Conservation (phyloP, 2,329 filamentous ascomycete species). For the Boeremia lycopersici region DNA sequence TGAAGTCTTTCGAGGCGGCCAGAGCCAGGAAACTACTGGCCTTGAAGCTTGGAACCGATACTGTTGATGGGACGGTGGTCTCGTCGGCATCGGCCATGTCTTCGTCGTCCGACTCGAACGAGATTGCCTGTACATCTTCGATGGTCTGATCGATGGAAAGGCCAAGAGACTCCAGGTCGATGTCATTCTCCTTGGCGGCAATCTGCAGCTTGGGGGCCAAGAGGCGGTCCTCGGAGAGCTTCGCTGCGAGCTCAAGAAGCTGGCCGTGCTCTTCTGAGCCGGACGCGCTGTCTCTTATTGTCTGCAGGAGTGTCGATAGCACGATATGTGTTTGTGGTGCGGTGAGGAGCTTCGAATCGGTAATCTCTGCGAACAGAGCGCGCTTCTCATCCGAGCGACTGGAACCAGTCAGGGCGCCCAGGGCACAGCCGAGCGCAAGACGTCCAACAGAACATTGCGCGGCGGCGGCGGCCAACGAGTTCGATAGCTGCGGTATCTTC, state of each 20-base stretch:
- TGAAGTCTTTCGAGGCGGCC: conserved; percentile 30
- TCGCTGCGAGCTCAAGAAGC: conserved; percentile 39
- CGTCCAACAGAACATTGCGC: conserved; percentile 72
- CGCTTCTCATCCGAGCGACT: conserved; percentile 27
- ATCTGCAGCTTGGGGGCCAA: conserved; percentile 66
- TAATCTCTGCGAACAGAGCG: conserved; percentile 63
- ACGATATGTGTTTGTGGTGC: conserved; percentile 68
- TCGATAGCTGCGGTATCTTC: conserved; percentile 65
- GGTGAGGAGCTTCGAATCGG: conserved; percentile 65
- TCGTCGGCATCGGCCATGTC: conserved; percentile 59
- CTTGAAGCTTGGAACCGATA: conserved; percentile 33
- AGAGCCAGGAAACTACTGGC: conserved; percentile 37
- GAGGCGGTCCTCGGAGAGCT: conserved; percentile 35
- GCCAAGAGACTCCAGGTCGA: conserved; percentile 69
- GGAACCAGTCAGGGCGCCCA: conserved; percentile 47
- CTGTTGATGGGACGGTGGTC: conserved; percentile 29
- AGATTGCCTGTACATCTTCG: conserved; percentile 18
- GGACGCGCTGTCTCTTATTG: conserved; percentile 42
- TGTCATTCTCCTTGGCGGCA: conserved; percentile 69
- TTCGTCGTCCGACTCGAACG: conserved; percentile 53
- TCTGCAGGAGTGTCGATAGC: conserved; percentile 68
- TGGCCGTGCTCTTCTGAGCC: conserved; percentile 41
- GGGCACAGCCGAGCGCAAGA: conserved; percentile 72
- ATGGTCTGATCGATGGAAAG: conserved; percentile 46
- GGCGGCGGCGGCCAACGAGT: conserved; percentile 65